Evolutionary conservation across 441 rosid genomes (phyloP).

Genomic region (Brassica balearica): DNA sequence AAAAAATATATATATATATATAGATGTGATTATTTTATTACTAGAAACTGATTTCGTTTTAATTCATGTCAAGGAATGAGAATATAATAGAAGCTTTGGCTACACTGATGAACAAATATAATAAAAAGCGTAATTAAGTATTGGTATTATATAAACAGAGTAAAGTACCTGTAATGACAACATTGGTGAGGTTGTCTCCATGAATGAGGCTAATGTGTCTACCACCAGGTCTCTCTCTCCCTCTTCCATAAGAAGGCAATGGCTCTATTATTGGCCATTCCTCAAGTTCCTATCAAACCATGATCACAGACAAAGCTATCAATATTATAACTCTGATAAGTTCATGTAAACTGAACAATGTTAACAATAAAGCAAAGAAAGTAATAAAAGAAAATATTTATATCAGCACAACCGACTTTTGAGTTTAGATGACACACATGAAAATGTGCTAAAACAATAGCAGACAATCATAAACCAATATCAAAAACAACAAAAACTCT

Average conservation of each 20-base stretch:
- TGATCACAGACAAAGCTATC: slow-evolving; percentile 28
- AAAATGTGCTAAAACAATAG: slow-evolving; percentile 30
- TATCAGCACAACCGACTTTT: background rate
- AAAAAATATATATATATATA: background rate
- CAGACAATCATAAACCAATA: slow-evolving; percentile 12
- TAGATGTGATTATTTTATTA: background rate
- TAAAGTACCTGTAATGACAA: slow-evolving; percentile 69
- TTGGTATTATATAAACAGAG: background rate
- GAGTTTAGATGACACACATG: slow-evolving; percentile 24
- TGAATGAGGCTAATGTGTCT: slow-evolving; percentile 96
- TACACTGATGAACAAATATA: background rate
- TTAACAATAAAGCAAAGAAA: background rate
- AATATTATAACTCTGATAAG: slow-evolving; percentile 1
- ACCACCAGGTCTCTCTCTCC: slow-evolving; percentile 92
- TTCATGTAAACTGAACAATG: background rate
- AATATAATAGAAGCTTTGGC: background rate
- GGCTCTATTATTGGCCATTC: slow-evolving; percentile 96
- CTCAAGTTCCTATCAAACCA: slow-evolving; percentile 53
- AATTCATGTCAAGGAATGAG: slow-evolving; percentile 10
- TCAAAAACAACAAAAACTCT: too few species aligned
- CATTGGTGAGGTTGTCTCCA: slow-evolving; percentile 82
- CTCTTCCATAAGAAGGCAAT: slow-evolving; percentile 97
- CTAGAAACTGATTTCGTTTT: background rate
- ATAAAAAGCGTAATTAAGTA: background rate
- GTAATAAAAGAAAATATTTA: background rate